phyloP scores from a whole-genome alignment of 768 basidiomycete genomes.

The Tulasnella sp. region DNA sequence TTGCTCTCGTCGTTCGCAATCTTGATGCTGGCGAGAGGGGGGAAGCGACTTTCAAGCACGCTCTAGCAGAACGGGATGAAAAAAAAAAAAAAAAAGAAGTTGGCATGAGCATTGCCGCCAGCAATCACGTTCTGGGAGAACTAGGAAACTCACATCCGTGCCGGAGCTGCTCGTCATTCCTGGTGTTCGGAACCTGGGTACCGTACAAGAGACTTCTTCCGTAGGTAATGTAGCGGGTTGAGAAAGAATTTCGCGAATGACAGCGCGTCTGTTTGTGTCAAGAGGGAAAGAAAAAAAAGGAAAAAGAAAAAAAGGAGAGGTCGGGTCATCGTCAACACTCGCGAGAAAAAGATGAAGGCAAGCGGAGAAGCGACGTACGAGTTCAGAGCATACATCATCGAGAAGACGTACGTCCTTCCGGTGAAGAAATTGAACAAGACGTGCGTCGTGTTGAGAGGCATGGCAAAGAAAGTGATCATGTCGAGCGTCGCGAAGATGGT shows the following conservation, averaged over 20 bases:
- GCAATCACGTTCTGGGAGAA: neutral
- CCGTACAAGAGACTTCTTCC: neutral
- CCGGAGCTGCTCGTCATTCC: neutral
- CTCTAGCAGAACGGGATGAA: neutral
- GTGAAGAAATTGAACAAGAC: conserved; percentile 17
- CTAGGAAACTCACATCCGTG: neutral
- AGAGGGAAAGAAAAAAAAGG: no score
- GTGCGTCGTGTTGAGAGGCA: neutral
- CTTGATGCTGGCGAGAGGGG: neutral
- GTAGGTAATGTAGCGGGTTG: neutral
- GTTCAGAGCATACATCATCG: conserved; percentile 20
- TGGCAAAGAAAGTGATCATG: neutral
- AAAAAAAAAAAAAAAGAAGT: no score
- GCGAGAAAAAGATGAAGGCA: neutral
- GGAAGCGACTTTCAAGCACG: neutral
- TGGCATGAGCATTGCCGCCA: neutral
- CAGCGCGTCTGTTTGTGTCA: neutral
- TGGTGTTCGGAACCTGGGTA: neutral
- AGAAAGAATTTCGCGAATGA: neutral
- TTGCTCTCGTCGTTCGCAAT: neutral
- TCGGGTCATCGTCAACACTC: neutral
- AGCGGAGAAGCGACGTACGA: neutral
- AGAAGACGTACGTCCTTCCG: conserved; percentile 8
- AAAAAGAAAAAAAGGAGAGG: no score
- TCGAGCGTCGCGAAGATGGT: conserved; percentile 7